Conservation (phyloP, 192 early-diverging fungal genomes). For the Lobosporangium transversale region DNA sequence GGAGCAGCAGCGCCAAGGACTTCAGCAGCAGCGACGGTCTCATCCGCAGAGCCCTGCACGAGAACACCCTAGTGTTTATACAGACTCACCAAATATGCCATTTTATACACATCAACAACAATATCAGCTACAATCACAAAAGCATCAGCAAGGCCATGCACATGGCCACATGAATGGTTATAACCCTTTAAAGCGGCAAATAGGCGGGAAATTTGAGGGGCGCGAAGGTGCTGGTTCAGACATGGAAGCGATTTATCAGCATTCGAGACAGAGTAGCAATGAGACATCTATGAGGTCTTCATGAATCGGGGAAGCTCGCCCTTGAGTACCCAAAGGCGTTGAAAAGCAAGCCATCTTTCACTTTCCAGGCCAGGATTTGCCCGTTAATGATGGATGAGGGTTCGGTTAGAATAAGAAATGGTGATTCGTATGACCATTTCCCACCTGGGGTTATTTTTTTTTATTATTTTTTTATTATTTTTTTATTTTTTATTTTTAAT, state of each 20-base stretch:
- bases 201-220: background rate
- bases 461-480: no score
- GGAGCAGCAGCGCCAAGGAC: conserved; percentile 4
- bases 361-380: no score
- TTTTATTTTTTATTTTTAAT: no score
- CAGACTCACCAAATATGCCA: background rate
- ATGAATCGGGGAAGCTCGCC: no score
- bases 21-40: conserved; percentile 8
- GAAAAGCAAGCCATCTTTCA: no score
- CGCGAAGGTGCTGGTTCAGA: background rate
- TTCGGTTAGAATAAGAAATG: no score
- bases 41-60: background rate
- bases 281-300: background rate
- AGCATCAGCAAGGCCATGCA: background rate
- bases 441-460: no score
- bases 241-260: conserved; percentile 1
- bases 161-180: background rate
- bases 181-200: no score
- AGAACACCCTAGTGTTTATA: background rate
- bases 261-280: background rate
- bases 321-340: no score
- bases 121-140: background rate
- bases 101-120: background rate
- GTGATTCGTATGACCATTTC: no score
- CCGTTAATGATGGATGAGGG: no score